Conservation (phyloP, 129 eudicot species). For the Lonicera japonica region DNA sequence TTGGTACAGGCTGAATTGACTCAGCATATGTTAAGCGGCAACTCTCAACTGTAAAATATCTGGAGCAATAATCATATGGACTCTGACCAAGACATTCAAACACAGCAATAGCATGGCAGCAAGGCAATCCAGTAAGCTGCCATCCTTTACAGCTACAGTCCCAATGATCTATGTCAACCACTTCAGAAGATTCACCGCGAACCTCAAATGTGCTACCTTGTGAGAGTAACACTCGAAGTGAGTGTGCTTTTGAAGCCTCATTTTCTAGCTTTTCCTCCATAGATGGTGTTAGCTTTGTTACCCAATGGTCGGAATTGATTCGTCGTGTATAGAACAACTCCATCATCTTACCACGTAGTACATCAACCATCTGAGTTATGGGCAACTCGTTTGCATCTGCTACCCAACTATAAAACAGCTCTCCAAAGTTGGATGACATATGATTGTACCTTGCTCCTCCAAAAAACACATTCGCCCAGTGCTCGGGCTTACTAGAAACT, state of each 20-base stretch:
- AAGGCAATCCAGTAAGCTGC: conserved; percentile 88
- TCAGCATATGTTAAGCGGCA: conserved; percentile 69
- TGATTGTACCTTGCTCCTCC: conserved; percentile 71
- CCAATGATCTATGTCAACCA: conserved; percentile 76
- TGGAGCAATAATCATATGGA: conserved; percentile 72
- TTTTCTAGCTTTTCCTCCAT: conserved; percentile 69
- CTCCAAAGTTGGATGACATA: conserved; percentile 74
- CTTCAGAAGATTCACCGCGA: conserved; percentile 48
- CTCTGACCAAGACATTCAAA: conserved; percentile 50
- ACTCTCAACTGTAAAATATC: conserved; percentile 60
- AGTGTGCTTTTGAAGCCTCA: conserved; percentile 41
- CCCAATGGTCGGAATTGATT: conserved; percentile 70
- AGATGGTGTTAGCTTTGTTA: conserved; percentile 56
- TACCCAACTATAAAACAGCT: conserved; percentile 68
- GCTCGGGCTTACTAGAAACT: conserved; percentile 54
- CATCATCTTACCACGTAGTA: conserved; percentile 74
- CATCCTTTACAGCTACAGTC: conserved; percentile 80
- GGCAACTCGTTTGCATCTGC: conserved; percentile 78
- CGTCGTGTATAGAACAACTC: conserved; percentile 63
- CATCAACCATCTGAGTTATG: conserved; percentile 78
- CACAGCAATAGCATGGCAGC: conserved; percentile 86
- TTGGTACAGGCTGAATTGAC: conserved; percentile 70
- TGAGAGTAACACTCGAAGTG: conserved; percentile 44
- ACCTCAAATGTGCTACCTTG: conserved; percentile 74
- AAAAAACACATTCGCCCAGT: conserved; percentile 86